Evolutionary conservation across 495 filamentous ascomycete species (phyloP).

Genomic region (Annulohypoxylon moriforme): DNA sequence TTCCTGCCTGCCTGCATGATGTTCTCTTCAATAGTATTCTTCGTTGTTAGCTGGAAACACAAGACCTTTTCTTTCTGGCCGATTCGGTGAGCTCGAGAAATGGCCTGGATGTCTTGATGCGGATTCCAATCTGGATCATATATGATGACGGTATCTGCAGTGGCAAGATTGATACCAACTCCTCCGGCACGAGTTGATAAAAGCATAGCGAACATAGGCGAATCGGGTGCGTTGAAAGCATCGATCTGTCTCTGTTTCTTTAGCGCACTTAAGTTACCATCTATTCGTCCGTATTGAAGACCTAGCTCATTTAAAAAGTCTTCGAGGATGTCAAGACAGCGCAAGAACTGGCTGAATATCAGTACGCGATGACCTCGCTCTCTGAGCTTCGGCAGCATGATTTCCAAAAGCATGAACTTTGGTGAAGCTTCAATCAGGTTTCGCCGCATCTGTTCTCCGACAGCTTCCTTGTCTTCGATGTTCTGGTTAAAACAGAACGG

Average conservation of each 20-base stretch:
- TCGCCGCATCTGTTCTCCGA: slow-evolving; percentile 67
- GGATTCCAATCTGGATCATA: slow-evolving; percentile 99
- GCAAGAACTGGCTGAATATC: slow-evolving; percentile 95
- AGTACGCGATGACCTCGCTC: slow-evolving; percentile 91
- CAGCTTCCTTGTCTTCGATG: slow-evolving; percentile 81
- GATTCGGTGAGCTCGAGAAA: slow-evolving; percentile 94
- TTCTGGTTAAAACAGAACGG: slow-evolving; percentile 91
- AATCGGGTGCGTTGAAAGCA: slow-evolving; percentile 86
- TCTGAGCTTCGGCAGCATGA: slow-evolving; percentile 90
- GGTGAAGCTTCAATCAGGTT: slow-evolving; percentile 91
- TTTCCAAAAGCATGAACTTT: slow-evolving; percentile 85
- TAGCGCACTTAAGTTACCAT: slow-evolving; percentile 80
- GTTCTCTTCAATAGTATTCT: slow-evolving; percentile 89
- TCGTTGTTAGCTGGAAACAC: slow-evolving; percentile 92
- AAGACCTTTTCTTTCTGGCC: slow-evolving; percentile 96
- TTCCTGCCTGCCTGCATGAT: slow-evolving; percentile 96
- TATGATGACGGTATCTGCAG: slow-evolving; percentile 97
- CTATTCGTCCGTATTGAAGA: slow-evolving; percentile 79
- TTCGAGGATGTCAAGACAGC: slow-evolving; percentile 88
- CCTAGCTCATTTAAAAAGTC: slow-evolving; percentile 84
- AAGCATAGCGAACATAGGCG: slow-evolving; percentile 86
- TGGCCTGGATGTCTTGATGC: slow-evolving; percentile 95
- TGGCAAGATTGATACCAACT: slow-evolving; percentile 97
- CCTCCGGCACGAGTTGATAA: slow-evolving; percentile 94
- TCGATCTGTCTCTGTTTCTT: slow-evolving; percentile 96